Conservation (phyloP, 2,329 filamentous ascomycete species). For the Alternaria arbusti region DNA sequence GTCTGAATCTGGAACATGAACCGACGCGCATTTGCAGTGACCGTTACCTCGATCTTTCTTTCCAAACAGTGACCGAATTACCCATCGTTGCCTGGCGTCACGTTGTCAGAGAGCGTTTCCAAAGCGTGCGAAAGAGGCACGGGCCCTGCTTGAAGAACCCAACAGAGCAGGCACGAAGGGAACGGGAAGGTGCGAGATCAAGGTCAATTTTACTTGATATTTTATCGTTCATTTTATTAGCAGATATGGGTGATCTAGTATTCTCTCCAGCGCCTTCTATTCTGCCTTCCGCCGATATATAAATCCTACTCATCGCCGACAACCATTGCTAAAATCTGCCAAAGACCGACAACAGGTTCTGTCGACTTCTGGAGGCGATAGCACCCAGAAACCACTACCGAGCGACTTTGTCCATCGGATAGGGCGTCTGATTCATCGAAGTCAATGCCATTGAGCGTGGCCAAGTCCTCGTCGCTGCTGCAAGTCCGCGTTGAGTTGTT, state of each 20-base stretch:
- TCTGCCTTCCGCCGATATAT: neutral
- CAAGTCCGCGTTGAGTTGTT: neutral
- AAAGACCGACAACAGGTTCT: neutral
- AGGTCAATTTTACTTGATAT: neutral
- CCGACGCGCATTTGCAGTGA: neutral
- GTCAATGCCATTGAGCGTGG: too few relatives aligned
- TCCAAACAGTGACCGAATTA: too few relatives aligned
- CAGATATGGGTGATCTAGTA: rapidly evolving
- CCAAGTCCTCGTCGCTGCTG: neutral
- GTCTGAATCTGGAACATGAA: neutral
- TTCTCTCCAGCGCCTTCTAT: neutral
- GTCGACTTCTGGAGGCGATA: neutral
- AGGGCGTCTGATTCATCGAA: neutral
- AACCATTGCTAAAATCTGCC: neutral
- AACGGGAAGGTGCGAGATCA: neutral
- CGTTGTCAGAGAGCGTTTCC: too few relatives aligned
- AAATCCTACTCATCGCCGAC: neutral
- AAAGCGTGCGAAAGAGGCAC: too few relatives aligned
- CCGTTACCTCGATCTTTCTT: too few relatives aligned
- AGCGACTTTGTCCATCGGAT: neutral
- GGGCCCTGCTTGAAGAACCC: rapidly evolving
- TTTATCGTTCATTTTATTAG: rapidly evolving
- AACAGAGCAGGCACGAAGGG: neutral
- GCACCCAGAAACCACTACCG: neutral
- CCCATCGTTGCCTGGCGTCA: too few relatives aligned